phyloP scores from a whole-genome alignment of 23 red algal species.

The Gracilaria domingensis region DNA sequence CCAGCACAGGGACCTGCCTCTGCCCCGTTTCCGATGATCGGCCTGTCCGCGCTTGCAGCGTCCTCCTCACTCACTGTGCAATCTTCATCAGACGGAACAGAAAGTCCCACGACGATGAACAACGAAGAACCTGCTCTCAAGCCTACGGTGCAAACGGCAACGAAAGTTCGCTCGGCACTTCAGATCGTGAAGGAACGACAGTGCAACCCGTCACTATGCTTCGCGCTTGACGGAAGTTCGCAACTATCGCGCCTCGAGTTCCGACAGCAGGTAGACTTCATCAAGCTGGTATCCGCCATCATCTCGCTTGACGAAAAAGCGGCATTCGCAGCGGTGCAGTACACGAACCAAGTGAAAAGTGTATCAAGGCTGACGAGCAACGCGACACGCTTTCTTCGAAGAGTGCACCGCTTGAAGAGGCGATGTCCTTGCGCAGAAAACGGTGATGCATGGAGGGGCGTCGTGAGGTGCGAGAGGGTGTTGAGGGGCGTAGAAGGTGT shows the following conservation, averaged over 20 bases:
- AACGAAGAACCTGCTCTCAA: not conserved
- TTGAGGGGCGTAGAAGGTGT: not conserved
- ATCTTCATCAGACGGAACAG: too few relatives aligned
- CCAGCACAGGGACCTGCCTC: not conserved
- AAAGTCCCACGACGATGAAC: not conserved
- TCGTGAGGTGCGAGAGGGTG: not conserved
- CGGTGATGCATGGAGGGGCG: not conserved
- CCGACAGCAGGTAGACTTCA: not conserved
- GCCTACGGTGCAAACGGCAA: not conserved
- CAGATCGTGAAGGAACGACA: not conserved
- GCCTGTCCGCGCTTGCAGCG: not conserved
- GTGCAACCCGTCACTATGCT: not conserved
- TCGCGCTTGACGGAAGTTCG: conserved; percentile 2
- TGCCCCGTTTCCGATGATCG: not conserved
- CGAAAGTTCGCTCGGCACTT: not conserved
- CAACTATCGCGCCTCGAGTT: not conserved
- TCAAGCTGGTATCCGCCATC: conserved; percentile 16
- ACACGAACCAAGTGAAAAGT: not conserved
- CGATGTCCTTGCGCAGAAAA: not conserved
- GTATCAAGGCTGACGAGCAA: not conserved
- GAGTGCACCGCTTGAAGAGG: not conserved
- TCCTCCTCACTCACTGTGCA: too few relatives aligned
- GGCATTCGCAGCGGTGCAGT: not conserved
- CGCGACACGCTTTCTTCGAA: not conserved
- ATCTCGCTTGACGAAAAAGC: not conserved